Evolutionary conservation across 2,329 filamentous ascomycete genomes (phyloP).

Genomic region (Scleromitrula shiraiana): DNA sequence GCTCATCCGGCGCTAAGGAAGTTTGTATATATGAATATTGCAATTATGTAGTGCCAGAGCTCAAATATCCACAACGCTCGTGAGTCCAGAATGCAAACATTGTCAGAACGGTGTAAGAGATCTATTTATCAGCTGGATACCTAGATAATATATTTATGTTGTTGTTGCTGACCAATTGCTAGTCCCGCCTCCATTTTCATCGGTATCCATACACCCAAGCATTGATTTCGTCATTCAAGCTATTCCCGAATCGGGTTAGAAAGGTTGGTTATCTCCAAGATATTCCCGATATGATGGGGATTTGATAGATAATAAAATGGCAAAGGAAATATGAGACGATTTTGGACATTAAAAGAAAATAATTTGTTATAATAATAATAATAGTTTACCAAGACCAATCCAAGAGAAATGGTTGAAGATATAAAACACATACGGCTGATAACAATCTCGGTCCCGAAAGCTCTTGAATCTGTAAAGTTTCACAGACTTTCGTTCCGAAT

Average conservation of each 20-base stretch:
- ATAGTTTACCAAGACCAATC: neutral
- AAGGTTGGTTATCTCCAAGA: constrained; percentile 4
- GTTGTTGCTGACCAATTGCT: constrained; percentile 9
- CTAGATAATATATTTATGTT: too few species aligned
- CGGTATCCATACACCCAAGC: neutral
- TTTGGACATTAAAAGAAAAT: neutral
- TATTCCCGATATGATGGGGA: neutral
- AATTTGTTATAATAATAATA: too few species aligned
- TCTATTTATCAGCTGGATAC: too few species aligned
- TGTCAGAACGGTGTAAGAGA: too few species aligned
- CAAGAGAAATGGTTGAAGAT: neutral
- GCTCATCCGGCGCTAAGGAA: neutral
- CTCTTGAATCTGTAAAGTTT: neutral
- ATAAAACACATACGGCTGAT: neutral
- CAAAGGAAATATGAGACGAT: too few species aligned
- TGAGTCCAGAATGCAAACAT: too few species aligned
- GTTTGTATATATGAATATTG: neutral
- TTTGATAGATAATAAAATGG: neutral
- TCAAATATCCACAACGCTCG: too few species aligned
- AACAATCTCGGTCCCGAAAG: neutral
- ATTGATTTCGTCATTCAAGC: constrained; percentile 1
- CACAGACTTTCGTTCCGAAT: neutral
- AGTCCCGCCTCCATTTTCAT: too few species aligned
- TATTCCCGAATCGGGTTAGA: neutral
- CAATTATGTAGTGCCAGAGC: too few species aligned